These are phyloP conservation scores for Acanthochlamys bracteata DNA, from an alignment of 106 monocot species.

Conservation along the genomic window DNA sequence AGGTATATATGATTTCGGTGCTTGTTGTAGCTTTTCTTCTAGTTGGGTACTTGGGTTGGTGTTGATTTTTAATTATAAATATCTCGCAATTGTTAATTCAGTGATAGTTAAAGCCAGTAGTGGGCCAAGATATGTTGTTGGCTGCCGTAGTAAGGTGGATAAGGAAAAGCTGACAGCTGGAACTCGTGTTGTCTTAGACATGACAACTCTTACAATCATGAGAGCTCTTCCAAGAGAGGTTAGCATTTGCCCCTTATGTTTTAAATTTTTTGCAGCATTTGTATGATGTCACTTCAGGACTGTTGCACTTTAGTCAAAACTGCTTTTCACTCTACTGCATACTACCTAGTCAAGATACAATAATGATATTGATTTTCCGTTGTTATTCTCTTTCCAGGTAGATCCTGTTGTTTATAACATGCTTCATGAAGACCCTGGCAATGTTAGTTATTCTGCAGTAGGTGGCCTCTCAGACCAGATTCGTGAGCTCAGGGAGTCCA, in stretches of 20 bases:
- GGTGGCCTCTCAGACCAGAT: constrained; percentile 91
- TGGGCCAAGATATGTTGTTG: constrained; percentile 99
- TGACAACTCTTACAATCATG: constrained; percentile 99
- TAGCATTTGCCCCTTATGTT: neutral
- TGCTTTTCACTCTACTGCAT: too few relatives aligned
- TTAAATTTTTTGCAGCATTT: too few relatives aligned
- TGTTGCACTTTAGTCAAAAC: too few relatives aligned
- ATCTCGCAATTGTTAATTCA: constrained; percentile 9
- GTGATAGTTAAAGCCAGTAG: constrained; percentile 98
- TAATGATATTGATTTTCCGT: neutral
- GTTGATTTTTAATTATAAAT: neutral
- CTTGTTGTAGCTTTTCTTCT: too few relatives aligned
- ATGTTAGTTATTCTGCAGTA: constrained; percentile 85
- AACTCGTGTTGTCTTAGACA: constrained; percentile 96
- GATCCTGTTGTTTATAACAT: constrained; percentile 97
- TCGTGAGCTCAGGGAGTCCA: constrained; percentile 78
- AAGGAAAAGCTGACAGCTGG: constrained; percentile 89
- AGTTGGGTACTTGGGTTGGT: too few relatives aligned
- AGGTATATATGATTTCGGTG: too few relatives aligned
- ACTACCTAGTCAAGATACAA: neutral
- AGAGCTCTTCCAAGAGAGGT: constrained; percentile 95
- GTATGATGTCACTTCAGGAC: too few relatives aligned
- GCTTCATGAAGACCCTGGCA: constrained; percentile 91
- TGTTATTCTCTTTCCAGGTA: constrained; percentile 41
- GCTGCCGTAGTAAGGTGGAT: constrained; percentile 96